These are phyloP conservation scores for Pythium utonaiense DNA, from an alignment of 352 stramenopile genomes.

Conservation along the genomic window DNA sequence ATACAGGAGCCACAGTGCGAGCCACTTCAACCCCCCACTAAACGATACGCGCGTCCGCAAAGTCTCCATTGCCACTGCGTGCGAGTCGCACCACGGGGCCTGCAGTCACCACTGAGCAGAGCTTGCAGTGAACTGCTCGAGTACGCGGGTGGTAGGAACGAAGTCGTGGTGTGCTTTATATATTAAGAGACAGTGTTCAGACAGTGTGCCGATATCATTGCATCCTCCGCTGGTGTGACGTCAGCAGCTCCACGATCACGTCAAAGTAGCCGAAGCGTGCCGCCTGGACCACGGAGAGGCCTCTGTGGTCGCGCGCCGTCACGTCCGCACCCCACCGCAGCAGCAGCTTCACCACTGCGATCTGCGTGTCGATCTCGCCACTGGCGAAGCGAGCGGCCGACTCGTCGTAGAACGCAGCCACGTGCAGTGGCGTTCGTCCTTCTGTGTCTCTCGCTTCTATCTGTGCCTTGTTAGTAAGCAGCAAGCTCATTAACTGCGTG, in stretches of 20 bases:
- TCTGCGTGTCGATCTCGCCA: slow-evolving; percentile 14
- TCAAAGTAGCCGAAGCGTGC: slow-evolving; percentile 10
- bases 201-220: neutral
- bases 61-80: no score
- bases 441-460: slow-evolving; percentile 25
- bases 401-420: slow-evolving; percentile 20
- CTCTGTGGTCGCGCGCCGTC: neutral
- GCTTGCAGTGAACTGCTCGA: no score
- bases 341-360: slow-evolving; percentile 7
- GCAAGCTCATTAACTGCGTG: slow-evolving; percentile 24
- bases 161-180: no score
- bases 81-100: no score
- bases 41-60: no score
- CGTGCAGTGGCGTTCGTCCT: slow-evolving; percentile 19
- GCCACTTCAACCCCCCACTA: no score
- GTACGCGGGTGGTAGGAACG: no score
- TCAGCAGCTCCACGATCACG: slow-evolving; percentile 17
- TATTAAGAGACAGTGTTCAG: no score
- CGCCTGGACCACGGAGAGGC: slow-evolving; percentile 6
- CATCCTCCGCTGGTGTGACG: neutral
- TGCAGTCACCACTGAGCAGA: no score
- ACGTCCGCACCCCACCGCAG: slow-evolving; percentile 9
- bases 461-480: slow-evolving; percentile 25
- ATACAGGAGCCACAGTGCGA: no score
- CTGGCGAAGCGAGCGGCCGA: slow-evolving; percentile 18